Conservation (phyloP, 768 basidiomycete genomes). For the Podaxis carcinomalis region DNA sequence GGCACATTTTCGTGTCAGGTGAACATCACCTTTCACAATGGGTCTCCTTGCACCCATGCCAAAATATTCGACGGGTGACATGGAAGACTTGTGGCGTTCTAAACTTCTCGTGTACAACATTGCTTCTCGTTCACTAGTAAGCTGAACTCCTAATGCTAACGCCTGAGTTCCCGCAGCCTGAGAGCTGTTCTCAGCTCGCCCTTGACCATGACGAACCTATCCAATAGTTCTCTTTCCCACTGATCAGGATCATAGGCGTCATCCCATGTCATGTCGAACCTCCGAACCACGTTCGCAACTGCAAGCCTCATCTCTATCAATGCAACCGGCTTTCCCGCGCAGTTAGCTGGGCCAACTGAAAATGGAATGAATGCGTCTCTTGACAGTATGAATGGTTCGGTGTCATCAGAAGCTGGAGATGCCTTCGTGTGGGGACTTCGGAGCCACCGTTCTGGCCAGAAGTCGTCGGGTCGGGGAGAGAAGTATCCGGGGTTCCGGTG, state of each 20-base stretch:
- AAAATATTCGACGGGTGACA: no score
- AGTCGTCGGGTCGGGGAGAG: constrained; percentile 29
- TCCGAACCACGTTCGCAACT: constrained; percentile 1
- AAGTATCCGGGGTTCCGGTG: constrained; percentile 35
- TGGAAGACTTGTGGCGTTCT: no score
- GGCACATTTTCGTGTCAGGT: no score
- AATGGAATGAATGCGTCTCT: constrained; percentile 26
- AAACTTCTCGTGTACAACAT: no score
- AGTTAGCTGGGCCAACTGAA: constrained; percentile 45
- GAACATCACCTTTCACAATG: no score
- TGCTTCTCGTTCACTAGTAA: no score
- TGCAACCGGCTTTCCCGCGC: constrained; percentile 39
- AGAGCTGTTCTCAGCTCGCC: not conserved
- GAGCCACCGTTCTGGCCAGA: constrained; percentile 36
- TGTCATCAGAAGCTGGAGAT: not conserved
- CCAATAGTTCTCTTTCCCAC: constrained; percentile 12
- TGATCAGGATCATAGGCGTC: constrained; percentile 11
- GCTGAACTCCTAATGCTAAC: no score
- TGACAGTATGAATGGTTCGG: constrained; percentile 14
- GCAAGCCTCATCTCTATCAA: constrained; percentile 27
- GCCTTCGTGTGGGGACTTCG: not conserved
- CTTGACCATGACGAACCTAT: constrained; percentile 14
- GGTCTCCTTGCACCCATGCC: no score
- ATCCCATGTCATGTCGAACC: constrained; percentile 12
- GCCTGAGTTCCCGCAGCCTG: not conserved